phyloP scores from a whole-genome alignment of 208 protist species.

The Leptomonas seymouri region DNA sequence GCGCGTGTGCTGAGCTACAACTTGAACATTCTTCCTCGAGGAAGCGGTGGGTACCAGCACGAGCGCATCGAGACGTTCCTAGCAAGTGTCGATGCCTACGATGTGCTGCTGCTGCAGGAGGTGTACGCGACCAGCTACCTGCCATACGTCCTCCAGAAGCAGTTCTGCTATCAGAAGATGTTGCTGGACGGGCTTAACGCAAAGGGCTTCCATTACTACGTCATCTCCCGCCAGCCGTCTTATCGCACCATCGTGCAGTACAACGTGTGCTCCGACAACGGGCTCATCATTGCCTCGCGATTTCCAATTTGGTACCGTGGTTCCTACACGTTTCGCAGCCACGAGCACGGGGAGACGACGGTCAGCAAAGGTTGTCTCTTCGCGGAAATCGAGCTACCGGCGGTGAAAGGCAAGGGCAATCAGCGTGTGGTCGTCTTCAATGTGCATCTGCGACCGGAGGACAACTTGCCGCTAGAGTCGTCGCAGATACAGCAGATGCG shows the following conservation, averaged over 20 bases:
- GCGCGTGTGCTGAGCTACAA: conserved; percentile 90
- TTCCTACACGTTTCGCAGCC: conserved; percentile 82
- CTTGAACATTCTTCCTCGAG: conserved; percentile 87
- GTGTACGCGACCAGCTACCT: conserved; percentile 83
- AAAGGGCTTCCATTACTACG: conserved; percentile 84
- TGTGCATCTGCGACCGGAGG: conserved; percentile 80
- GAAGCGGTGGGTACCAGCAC: conserved; percentile 80
- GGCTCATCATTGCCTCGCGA: conserved; percentile 85
- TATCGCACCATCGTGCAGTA: conserved; percentile 83
- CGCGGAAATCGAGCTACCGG: conserved; percentile 78
- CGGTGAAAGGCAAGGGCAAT: conserved; percentile 15
- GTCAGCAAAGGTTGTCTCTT: conserved; percentile 83
- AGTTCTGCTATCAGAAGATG: conserved; percentile 73
- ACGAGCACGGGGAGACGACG: conserved; percentile 39
- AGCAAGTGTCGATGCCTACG: conserved; percentile 63
- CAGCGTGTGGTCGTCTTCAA: conserved; percentile 82
- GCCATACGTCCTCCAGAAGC: conserved; percentile 76
- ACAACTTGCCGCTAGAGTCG: conserved; percentile 50
- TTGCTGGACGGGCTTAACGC: conserved; percentile 75
- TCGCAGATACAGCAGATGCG: conserved; percentile 79
- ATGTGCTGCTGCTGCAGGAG: conserved; percentile 87
- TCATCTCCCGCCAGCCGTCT: conserved; percentile 83
- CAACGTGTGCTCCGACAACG: conserved; percentile 82
- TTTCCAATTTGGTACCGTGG: conserved; percentile 83
- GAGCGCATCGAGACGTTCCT: conserved; percentile 87